phyloP scores from a whole-genome alignment of 2,329 filamentous ascomycete genomes.

The Paraphoma chrysanthemicola region DNA sequence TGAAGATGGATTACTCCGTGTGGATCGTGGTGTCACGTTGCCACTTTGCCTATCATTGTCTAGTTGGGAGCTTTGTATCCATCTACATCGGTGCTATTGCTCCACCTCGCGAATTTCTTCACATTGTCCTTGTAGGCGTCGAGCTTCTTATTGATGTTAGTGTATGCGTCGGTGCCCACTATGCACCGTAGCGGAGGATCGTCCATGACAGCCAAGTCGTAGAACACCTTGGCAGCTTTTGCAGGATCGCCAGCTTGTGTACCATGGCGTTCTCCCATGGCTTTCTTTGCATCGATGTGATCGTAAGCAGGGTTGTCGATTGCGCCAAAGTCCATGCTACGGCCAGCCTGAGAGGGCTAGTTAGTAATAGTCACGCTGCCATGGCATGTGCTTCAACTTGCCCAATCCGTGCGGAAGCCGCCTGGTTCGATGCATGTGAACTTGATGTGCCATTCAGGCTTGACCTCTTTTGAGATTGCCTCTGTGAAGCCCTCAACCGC shows the following conservation, averaged over 20 bases:
- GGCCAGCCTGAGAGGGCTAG: constrained; percentile 35
- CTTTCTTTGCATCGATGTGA: constrained; percentile 54
- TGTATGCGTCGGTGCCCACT: constrained; percentile 62
- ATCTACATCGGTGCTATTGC: constrained; percentile 58
- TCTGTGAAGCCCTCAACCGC: constrained; percentile 59
- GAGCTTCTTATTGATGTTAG: constrained; percentile 58
- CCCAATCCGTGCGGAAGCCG: constrained; percentile 56
- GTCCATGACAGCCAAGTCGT: constrained; percentile 61
- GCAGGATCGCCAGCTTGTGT: constrained; percentile 58
- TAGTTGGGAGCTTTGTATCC: constrained; percentile 42
- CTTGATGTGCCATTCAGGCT: constrained; percentile 57
- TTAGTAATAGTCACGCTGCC: not conserved
- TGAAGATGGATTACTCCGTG: too few species aligned
- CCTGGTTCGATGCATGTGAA: constrained; percentile 55
- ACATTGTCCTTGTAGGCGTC: constrained; percentile 57
- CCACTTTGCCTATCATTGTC: not conserved
- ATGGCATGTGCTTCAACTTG: not conserved
- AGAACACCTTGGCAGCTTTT: constrained; percentile 60
- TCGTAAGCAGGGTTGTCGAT: constrained; percentile 56
- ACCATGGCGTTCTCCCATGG: constrained; percentile 50
- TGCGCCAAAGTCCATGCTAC: constrained; percentile 56
- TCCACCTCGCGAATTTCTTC: constrained; percentile 58
- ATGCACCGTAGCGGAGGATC: constrained; percentile 61
- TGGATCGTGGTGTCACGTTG: not conserved
- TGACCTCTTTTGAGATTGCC: constrained; percentile 51